Conservation (phyloP, 164 flowering plant genomes). For the Nelumbo lutea region DNA sequence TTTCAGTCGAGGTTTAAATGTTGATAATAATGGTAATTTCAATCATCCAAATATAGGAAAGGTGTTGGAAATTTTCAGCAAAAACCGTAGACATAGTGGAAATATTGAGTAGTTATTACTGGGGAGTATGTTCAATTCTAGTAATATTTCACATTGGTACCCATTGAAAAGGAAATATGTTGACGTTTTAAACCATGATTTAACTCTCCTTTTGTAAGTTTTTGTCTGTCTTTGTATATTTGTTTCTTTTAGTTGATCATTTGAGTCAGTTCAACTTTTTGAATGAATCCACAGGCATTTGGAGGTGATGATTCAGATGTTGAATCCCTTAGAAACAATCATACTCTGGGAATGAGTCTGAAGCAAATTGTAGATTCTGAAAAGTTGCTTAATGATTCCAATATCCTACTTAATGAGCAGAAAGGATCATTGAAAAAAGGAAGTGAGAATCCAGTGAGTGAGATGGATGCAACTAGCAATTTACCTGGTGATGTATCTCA, state of each 20-base stretch:
- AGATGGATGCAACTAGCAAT: conserved; percentile 29
- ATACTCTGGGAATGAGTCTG: conserved; percentile 29
- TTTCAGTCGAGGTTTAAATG: too few species aligned
- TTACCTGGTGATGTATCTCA: conserved; percentile 47
- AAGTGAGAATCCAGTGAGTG: conserved; percentile 30
- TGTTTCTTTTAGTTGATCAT: not conserved
- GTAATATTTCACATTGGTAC: too few species aligned
- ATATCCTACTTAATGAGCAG: conserved; percentile 32
- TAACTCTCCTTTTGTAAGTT: not conserved
- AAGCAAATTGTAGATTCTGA: conserved; percentile 27
- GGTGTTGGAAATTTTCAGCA: too few species aligned
- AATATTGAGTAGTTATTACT: too few species aligned
- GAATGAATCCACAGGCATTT: conserved; percentile 39
- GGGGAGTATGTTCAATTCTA: too few species aligned
- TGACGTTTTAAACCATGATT: not conserved
- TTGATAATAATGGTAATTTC: too few species aligned
- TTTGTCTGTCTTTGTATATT: not conserved
- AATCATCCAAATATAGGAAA: too few species aligned
- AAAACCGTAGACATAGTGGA: too few species aligned
- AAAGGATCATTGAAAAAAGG: conserved; percentile 27
- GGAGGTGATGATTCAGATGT: conserved; percentile 61
- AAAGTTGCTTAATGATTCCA: conserved; percentile 23
- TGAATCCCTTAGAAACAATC: conserved; percentile 43
- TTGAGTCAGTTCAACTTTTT: not conserved
- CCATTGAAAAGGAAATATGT: too few species aligned